Conservation (phyloP, 805 yeast genomes). For the Teunomyces stri region DNA sequence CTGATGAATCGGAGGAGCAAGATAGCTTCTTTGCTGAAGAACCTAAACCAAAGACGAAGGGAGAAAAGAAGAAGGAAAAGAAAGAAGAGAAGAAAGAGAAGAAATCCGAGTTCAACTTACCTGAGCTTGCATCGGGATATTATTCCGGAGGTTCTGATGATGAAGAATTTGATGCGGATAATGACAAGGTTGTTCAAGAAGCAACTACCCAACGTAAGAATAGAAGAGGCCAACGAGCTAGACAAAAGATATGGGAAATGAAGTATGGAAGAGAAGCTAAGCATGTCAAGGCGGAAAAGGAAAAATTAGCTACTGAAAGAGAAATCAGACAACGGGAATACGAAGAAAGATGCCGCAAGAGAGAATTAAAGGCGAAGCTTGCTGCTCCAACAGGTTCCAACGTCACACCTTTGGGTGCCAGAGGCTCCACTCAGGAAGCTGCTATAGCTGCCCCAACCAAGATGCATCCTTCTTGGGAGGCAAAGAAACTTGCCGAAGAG, state of each 20-base stretch:
- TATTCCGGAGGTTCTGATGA: slow-evolving; percentile 80
- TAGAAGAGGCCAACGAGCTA: slow-evolving; percentile 95
- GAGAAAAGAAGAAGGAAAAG: slow-evolving; percentile 14
- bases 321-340: slow-evolving; percentile 60
- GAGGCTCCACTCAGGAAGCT: slow-evolving; percentile 14
- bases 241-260: slow-evolving; percentile 94
- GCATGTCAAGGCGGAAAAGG: slow-evolving; percentile 70
- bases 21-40: slow-evolving; percentile 41
- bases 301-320: slow-evolving; percentile 51
- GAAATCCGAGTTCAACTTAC: slow-evolving; percentile 44
- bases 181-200: slow-evolving; percentile 50
- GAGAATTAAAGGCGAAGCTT: slow-evolving; percentile 51
- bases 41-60: slow-evolving; percentile 13
- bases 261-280: slow-evolving; percentile 84
- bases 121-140: slow-evolving; percentile 77
- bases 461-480: slow-evolving; percentile 98
- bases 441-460: slow-evolving; percentile 8
- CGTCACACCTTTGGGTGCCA: slow-evolving; percentile 37
- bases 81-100: slow-evolving; percentile 23
- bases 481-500: slow-evolving; percentile 73
- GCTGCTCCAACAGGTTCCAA: slow-evolving; percentile 42
- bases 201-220: slow-evolving; percentile 67
- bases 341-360: slow-evolving; percentile 69
- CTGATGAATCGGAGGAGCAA: slow-evolving; percentile 2
- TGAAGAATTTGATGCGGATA: slow-evolving; percentile 43